Conservation (phyloP, 1,139 yeast genomes). For the Suhomyces kunorum region DNA sequence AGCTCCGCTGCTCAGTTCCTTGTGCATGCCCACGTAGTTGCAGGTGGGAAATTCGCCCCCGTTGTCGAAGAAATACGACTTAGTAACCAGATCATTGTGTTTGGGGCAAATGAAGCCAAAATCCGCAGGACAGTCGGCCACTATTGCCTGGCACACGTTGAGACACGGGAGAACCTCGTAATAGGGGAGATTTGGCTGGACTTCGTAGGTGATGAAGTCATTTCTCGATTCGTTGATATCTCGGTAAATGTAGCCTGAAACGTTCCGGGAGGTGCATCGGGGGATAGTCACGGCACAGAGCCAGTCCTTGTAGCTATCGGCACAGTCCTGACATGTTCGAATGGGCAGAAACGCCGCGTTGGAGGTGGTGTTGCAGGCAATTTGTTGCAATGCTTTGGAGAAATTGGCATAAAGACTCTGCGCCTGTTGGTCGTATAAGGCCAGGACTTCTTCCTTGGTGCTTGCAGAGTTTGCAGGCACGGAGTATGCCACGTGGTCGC, state of each 20-base stretch:
- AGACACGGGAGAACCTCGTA: constrained; percentile 86
- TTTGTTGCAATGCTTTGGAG: constrained; percentile 70
- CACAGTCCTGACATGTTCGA: constrained; percentile 72
- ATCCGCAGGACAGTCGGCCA: constrained; percentile 78
- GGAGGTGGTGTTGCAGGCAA: constrained; percentile 72
- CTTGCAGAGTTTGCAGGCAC: constrained; percentile 63
- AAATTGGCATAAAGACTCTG: constrained; percentile 59
- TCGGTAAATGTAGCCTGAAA: constrained; percentile 42
- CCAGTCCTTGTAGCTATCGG: constrained; percentile 77
- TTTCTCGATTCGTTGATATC: constrained; percentile 60
- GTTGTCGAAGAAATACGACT: constrained; percentile 52
- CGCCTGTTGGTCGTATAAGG: constrained; percentile 67
- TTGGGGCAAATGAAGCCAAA: constrained; percentile 76
- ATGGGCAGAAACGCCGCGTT: constrained; percentile 76
- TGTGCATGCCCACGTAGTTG: constrained; percentile 46
- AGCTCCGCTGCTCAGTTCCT: constrained; percentile 6
- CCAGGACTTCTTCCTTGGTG: constrained; percentile 25
- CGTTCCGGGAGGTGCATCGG: constrained; percentile 58
- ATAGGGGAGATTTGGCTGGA: constrained; percentile 63
- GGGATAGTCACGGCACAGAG: constrained; percentile 90
- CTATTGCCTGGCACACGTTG: constrained; percentile 75
- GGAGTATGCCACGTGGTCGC: constrained; percentile 80
- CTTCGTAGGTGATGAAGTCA: constrained; percentile 51
- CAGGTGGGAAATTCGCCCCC: constrained; percentile 35
- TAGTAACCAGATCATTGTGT: constrained; percentile 33